Base-by-base conservation (phyloP, 2,329 filamentous ascomycete species). In the Metarhizium guizhouense region DNA sequence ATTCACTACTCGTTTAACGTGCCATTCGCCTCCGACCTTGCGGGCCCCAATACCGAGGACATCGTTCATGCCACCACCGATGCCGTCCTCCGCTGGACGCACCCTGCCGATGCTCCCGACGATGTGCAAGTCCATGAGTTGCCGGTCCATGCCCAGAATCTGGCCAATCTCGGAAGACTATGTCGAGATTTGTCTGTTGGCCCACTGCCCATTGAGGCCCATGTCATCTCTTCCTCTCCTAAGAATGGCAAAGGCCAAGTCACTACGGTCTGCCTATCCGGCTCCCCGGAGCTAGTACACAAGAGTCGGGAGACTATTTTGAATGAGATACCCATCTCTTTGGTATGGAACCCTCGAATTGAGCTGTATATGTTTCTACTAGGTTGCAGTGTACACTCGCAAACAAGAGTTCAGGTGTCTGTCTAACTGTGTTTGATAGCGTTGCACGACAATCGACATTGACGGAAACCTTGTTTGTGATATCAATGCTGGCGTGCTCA, bases 1-100 rank as follows among this genome's bases (percentile, higher is more conserved):
- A 89, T 97, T 72, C 90, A 95, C 72, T 87, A 96, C 70, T 93
- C 90, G 61, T 97, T 99, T 84, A 97, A 96, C 70, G 88, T 99
- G 51, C 94, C 94, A 58, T 96, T 97, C 74, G 86, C 91, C 63
- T 95, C 90, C 61, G 93, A 93, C 66, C 84, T 99, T 59, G 83
- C 89, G 60, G 94, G 94, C 38, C 94, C 94, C 60, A 91, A 97
- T 67, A 88, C 88, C 63, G 91, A 96, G 72, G 92, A 97, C 72
- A 90, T 99, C 65, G 82, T 97, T 58, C 93, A 96, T 74, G 91
- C 93, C 60, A 96, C 89, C 60, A 84, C 85, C 56, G 88, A 90
- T 63, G 92, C 93, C 58, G 85, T 95, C 61, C 82, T 93, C 62
- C 85, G 90, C 70, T 99, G 94, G 94, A 94, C 90, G 52, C 93